Evolutionary conservation across 495 filamentous ascomycete genomes (phyloP).

Genomic region (Penicillium coprophilum): DNA sequence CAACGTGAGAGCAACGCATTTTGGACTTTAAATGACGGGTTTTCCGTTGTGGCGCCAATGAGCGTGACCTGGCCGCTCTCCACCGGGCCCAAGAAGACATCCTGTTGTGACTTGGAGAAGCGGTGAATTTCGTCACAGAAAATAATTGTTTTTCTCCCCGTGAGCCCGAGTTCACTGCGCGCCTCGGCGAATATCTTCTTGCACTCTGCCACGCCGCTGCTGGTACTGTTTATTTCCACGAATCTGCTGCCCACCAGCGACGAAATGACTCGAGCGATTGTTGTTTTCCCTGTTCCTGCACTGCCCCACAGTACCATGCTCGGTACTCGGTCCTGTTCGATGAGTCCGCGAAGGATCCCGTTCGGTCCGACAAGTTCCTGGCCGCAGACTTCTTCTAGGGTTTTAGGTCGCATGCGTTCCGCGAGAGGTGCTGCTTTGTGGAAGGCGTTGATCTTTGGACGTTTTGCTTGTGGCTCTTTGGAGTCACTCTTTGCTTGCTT

Average conservation of each 20-base stretch:
- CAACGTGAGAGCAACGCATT: slow-evolving; percentile 85
- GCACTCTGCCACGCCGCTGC: slow-evolving; percentile 84
- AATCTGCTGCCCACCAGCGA: slow-evolving; percentile 76
- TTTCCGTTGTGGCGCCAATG: slow-evolving; percentile 95
- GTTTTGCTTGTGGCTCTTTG: slow-evolving; percentile 50
- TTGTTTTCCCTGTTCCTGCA: slow-evolving; percentile 93
- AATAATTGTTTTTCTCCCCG: slow-evolving; percentile 88
- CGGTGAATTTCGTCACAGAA: slow-evolving; percentile 98
- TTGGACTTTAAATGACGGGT: slow-evolving; percentile 93
- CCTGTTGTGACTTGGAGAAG: slow-evolving; percentile 90
- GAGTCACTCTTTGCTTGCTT: slow-evolving; percentile 19
- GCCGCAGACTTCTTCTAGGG: slow-evolving; percentile 82
- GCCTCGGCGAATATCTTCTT: slow-evolving; percentile 93
- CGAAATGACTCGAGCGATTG: slow-evolving; percentile 92
- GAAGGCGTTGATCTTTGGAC: slow-evolving; percentile 58
- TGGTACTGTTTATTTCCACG: slow-evolving; percentile 95
- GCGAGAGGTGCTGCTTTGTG: slow-evolving; percentile 79
- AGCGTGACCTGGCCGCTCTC: slow-evolving; percentile 88
- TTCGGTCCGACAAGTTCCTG: slow-evolving; percentile 85
- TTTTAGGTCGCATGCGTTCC: slow-evolving; percentile 87
- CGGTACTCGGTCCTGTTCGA: slow-evolving; percentile 82
- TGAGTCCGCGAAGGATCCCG: slow-evolving; percentile 84
- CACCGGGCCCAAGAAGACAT: slow-evolving; percentile 91
- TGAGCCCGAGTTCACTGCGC: slow-evolving; percentile 74
- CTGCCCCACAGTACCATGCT: slow-evolving; percentile 96